Base-by-base conservation (phyloP, 257 asterid species). In the Scutellaria baicalensis region DNA sequence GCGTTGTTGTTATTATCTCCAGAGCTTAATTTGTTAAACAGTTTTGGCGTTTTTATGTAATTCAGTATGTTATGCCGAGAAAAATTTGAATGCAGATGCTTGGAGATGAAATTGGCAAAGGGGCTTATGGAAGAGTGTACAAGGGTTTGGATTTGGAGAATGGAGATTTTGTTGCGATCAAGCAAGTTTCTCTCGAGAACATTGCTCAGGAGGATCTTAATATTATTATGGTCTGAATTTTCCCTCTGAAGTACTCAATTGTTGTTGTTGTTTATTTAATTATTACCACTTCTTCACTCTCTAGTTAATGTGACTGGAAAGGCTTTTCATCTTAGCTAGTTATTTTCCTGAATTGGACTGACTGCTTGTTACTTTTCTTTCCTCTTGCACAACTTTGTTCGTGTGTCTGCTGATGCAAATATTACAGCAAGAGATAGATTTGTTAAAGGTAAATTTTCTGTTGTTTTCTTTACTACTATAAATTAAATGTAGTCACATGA, bases 31-130 rank as follows among this genome's bases (percentile, higher is more conserved):
- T 56, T 14, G 33, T 39, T 57, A 11, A 45, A 13, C 62, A 3
- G 5, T 31, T 17, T 64, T 43, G 12, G 49, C 17, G 0, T 43
- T 5, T 14, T 45, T 4, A 31, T 31, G 31, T 64, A 3, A 1
- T 10, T 8, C 2, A 14, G 7, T 13, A 13, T 35, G 0, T 18
- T 59, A n/a, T 43, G 31, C 9, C n/a, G 38, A 9, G 16, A 49
- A 38, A 1, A 6, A 7, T 33, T 60, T 36, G 74, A 52, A 42
- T 73, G 66, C 76, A 85, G 98, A 93, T 93, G 91, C 94, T 91
- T 64, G 99, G 99, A 54, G 99, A 93, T 80, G 99, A 93, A 81
- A 93, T 93, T 58, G 99, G 99, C 33, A 93, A 93, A 85, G 99
- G 99, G 61, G 99, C 99, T 18, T 91, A 91, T 73, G 99, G 99